These are phyloP conservation scores for Diplocarpon mali DNA, from an alignment of 2,329 filamentous ascomycete species.

Conservation along the genomic window DNA sequence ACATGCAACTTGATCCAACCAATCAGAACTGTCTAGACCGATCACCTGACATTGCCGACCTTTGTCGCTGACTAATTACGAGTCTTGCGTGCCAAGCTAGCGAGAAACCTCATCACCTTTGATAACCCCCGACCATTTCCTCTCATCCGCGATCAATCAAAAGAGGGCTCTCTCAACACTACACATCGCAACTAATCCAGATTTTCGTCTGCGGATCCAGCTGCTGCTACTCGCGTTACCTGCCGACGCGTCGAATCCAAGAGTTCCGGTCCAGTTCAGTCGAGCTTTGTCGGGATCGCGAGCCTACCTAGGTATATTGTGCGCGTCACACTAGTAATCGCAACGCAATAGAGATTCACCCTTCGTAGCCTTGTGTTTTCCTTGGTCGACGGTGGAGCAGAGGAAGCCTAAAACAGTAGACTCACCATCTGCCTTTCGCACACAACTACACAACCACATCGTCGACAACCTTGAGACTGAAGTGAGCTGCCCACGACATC, in stretches of 20 bases:
- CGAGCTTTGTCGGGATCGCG: slow-evolving; percentile 2
- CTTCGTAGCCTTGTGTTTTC: slow-evolving; percentile 21
- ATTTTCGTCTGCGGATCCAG: slow-evolving; percentile 6
- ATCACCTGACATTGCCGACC: too few relatives aligned
- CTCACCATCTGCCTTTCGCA: slow-evolving; percentile 9
- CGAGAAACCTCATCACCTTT: background rate
- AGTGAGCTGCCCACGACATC: slow-evolving; percentile 6
- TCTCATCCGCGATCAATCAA: slow-evolving; percentile 3
- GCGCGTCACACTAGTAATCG: slow-evolving; percentile 21
- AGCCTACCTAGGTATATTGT: slow-evolving; percentile 1
- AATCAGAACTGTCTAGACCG: background rate
- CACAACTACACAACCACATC: slow-evolving; percentile 3
- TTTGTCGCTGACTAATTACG: background rate
- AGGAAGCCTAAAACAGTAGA: slow-evolving; percentile 17
- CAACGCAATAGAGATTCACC: slow-evolving; percentile 14
- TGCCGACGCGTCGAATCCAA: slow-evolving; percentile 2
- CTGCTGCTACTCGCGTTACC: slow-evolving; percentile 6
- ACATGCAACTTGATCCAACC: background rate
- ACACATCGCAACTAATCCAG: slow-evolving; percentile 9
- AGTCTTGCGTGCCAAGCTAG: background rate
- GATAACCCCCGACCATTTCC: background rate
- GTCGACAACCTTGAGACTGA: slow-evolving; percentile 10
- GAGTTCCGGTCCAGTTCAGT: slow-evolving; percentile 6
- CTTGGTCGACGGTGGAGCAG: slow-evolving; percentile 9
- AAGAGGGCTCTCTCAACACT: slow-evolving; percentile 1